Percentiles rank a stretch among this genome's conserved stretches.
Evolutionary conservation across 2,329 filamentous ascomycete species (phyloP).

Genomic region (Graphilbum fragrans): DNA sequence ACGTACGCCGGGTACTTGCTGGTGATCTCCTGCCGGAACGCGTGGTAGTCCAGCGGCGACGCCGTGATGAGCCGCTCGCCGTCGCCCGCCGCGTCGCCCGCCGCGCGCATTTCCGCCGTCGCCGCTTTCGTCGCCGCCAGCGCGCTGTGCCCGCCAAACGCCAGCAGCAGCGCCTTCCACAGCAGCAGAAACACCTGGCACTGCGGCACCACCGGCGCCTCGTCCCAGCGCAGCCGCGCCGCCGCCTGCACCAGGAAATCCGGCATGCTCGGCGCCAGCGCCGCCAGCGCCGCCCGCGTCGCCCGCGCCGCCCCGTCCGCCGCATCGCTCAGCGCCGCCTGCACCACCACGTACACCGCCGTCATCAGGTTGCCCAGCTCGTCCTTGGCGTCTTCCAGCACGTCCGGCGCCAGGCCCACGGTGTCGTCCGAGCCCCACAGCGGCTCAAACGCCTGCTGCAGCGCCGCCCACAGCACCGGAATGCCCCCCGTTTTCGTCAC

Average conservation of each 20-base stretch:
- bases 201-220: slow-evolving; percentile 46
- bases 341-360: slow-evolving; percentile 28
- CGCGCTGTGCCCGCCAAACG: slow-evolving; percentile 69
- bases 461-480: slow-evolving; percentile 35
- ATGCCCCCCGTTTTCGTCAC: slow-evolving; percentile 39
- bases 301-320: slow-evolving; percentile 27
- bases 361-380: slow-evolving; percentile 15
- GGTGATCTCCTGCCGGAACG: slow-evolving; percentile 91
- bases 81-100: slow-evolving; percentile 54
- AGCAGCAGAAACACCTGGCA: slow-evolving; percentile 67
- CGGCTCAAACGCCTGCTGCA: slow-evolving; percentile 36
- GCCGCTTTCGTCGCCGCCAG: slow-evolving; percentile 63
- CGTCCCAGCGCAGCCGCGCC: slow-evolving; percentile 62
- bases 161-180: slow-evolving; percentile 83
- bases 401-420: slow-evolving; percentile 23
- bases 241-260: slow-evolving; percentile 60
- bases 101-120: slow-evolving; percentile 46
- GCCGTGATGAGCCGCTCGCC: slow-evolving; percentile 86
- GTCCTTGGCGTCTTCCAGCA: slow-evolving; percentile 41
- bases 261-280: slow-evolving; percentile 54
- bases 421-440: slow-evolving; percentile 37
- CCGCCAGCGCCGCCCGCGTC: slow-evolving; percentile 16
- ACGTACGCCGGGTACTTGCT: slow-evolving; percentile 97
- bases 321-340: slow-evolving; percentile 40
- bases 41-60: slow-evolving; percentile 89